Evolutionary conservation across 148 eudicot species (phyloP).

Genomic region (Nyssa sinensis): DNA sequence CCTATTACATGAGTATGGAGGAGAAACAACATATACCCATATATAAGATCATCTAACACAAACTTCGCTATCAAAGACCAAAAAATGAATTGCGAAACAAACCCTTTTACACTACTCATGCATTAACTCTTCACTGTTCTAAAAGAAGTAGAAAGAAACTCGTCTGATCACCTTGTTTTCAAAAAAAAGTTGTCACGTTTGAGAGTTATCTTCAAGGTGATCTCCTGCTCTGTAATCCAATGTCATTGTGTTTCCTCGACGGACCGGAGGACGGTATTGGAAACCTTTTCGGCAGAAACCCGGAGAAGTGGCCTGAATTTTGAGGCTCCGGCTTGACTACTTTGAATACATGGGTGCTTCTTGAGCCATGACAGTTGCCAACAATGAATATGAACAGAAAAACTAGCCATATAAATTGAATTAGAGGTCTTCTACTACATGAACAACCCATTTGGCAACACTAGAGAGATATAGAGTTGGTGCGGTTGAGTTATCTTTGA

Average conservation of each 20-base stretch:
- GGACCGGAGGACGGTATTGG: slow-evolving; percentile 51
- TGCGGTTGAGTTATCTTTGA: background rate
- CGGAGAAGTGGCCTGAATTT: slow-evolving; percentile 39
- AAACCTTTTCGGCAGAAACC: slow-evolving; percentile 49
- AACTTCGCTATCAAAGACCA: slow-evolving; percentile 3
- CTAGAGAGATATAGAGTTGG: background rate
- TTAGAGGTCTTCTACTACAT: slow-evolving; percentile 7
- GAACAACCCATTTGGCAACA: background rate
- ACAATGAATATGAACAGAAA: slow-evolving; percentile 18
- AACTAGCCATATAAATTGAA: slow-evolving; percentile 8
- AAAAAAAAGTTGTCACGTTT: background rate
- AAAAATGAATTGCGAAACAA: slow-evolving; percentile 12
- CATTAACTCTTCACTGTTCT: background rate
- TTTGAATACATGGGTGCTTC: slow-evolving; percentile 37
- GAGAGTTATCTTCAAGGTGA: slow-evolving; percentile 30
- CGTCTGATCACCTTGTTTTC: background rate
- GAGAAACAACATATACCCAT: background rate
- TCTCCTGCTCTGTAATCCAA: slow-evolving; percentile 51
- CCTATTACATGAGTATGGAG: slow-evolving; percentile 12
- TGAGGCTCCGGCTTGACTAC: background rate
- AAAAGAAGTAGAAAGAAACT: background rate
- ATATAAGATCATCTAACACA: background rate
- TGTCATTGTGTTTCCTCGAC: slow-evolving; percentile 66
- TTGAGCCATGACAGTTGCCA: slow-evolving; percentile 32
- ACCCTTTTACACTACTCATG: slow-evolving; percentile 5